Conservation (phyloP, 257 asterid species). For the Plantago major region DNA sequence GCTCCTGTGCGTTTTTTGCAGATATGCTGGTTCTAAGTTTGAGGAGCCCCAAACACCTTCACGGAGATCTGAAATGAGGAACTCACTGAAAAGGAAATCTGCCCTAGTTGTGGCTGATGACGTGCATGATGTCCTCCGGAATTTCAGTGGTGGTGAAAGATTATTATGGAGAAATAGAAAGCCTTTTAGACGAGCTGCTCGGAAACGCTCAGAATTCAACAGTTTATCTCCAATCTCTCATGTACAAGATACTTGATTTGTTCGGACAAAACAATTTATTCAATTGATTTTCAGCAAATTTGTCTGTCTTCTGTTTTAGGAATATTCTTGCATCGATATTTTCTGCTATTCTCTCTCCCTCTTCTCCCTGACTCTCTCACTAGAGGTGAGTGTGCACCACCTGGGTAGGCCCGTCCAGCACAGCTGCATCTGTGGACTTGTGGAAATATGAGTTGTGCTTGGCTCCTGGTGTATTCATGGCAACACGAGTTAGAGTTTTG, state of each 20-base stretch:
- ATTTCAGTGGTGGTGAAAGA: slow-evolving; percentile 30
- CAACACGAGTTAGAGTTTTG: too few species aligned
- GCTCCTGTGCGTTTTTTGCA: slow-evolving; percentile 23
- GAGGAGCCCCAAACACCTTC: slow-evolving; percentile 90
- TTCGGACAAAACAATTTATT: slow-evolving; percentile 33
- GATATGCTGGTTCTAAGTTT: slow-evolving; percentile 41
- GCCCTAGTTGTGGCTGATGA: slow-evolving; percentile 23
- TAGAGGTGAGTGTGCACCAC: neutral
- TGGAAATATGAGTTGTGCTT: too few species aligned
- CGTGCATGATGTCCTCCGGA: slow-evolving; percentile 19
- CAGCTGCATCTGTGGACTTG: too few species aligned
- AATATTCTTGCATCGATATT: neutral
- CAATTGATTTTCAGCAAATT: slow-evolving; percentile 31
- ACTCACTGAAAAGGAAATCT: slow-evolving; percentile 31
- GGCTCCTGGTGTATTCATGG: too few species aligned
- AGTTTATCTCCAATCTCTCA: slow-evolving; percentile 58
- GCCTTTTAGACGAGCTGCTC: slow-evolving; percentile 62
- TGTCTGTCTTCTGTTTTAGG: neutral
- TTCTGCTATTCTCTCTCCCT: neutral
- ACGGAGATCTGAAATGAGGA: slow-evolving; percentile 49
- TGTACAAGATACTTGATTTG: slow-evolving; percentile 33
- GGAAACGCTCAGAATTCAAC: slow-evolving; percentile 50
- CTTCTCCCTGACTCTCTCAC: neutral
- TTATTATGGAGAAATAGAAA: slow-evolving; percentile 68
- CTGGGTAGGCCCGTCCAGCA: neutral